A percentile compares a stretch with the other conserved stretches of the same genome.
Conservation (phyloP, 768 basidiomycete species). For the Tephrocybe sp. region DNA sequence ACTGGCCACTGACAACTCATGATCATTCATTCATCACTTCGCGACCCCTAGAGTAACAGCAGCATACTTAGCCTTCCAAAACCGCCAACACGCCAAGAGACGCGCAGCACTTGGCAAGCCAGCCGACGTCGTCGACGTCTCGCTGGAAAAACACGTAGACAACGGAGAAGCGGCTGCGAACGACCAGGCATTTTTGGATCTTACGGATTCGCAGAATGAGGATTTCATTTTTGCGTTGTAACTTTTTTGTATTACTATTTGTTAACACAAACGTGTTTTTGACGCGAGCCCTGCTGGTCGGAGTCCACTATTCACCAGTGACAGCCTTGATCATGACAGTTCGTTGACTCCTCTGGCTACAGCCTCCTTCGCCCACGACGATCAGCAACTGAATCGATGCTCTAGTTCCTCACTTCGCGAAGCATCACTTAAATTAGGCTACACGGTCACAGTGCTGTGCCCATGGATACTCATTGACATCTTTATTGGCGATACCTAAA, state of each 20-base stretch:
- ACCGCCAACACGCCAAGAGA: conserved; percentile 31
- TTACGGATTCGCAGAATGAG: conserved; percentile 34
- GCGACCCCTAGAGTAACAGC: conserved; percentile 27
- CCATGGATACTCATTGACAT: too few relatives aligned
- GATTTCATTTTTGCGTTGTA: conserved; percentile 29
- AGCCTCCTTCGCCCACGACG: too few relatives aligned
- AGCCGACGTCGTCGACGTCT: conserved; percentile 32
- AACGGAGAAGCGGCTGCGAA: conserved; percentile 19
- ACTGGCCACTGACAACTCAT: not conserved
- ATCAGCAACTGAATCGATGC: too few relatives aligned
- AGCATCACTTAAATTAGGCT: too few relatives aligned
- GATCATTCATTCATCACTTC: not conserved
- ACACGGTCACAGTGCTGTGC: too few relatives aligned
- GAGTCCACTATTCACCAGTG: too few relatives aligned
- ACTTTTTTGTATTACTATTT: conserved; percentile 20
- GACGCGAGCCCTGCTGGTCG: too few relatives aligned
- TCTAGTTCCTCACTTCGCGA: too few relatives aligned
- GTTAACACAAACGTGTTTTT: too few relatives aligned
- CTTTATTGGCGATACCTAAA: too few relatives aligned
- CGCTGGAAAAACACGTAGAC: conserved; percentile 28
- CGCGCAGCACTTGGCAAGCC: conserved; percentile 33
- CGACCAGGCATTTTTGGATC: conserved; percentile 33
- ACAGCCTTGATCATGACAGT: too few relatives aligned
- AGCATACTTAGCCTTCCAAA: conserved; percentile 32
- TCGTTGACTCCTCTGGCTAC: too few relatives aligned